phyloP scores from a whole-genome alignment of 306 rosid genomes.

The Quillaja saponaria region DNA sequence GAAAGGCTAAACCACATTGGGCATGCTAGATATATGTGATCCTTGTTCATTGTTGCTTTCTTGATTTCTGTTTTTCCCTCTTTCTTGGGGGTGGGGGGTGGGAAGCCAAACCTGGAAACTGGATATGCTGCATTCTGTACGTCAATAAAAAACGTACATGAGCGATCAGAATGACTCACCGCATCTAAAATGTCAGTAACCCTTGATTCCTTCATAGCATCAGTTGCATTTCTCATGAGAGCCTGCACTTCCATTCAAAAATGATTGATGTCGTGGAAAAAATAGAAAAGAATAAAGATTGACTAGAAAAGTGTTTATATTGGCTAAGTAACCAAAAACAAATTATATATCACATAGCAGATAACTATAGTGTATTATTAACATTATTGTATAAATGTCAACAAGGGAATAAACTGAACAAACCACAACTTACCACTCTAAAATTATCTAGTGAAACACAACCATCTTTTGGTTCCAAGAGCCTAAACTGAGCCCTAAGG shows the following conservation, averaged over 20 bases:
- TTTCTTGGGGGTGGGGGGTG: too few species aligned
- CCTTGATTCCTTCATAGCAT: slow-evolving; percentile 89
- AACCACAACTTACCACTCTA: slow-evolving; percentile 59
- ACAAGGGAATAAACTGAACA: slow-evolving; percentile 11
- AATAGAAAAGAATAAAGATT: slow-evolving; percentile 12
- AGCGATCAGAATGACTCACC: slow-evolving; percentile 52
- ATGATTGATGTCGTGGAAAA: slow-evolving; percentile 31
- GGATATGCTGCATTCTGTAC: neutral
- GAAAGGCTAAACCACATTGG: too few species aligned
- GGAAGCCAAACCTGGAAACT: neutral
- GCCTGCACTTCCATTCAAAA: slow-evolving; percentile 55
- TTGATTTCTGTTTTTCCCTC: too few species aligned
- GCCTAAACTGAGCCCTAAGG: slow-evolving; percentile 76
- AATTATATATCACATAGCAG: slow-evolving; percentile 16
- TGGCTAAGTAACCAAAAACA: slow-evolving; percentile 2
- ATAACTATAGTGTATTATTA: slow-evolving; percentile 15
- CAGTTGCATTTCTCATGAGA: slow-evolving; percentile 77
- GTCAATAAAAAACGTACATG: slow-evolving; percentile 3
- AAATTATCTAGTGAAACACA: slow-evolving; percentile 67
- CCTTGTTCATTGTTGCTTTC: too few species aligned
- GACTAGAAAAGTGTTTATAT: slow-evolving; percentile 1
- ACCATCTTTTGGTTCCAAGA: slow-evolving; percentile 79
- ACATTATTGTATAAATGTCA: slow-evolving; percentile 12
- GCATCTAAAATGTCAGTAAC: slow-evolving; percentile 66
- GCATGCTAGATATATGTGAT: too few species aligned